These are phyloP conservation scores for Pseudogymnoascus sp. DNA, from an alignment of 2,329 filamentous ascomycete genomes.

Conservation along the genomic window DNA sequence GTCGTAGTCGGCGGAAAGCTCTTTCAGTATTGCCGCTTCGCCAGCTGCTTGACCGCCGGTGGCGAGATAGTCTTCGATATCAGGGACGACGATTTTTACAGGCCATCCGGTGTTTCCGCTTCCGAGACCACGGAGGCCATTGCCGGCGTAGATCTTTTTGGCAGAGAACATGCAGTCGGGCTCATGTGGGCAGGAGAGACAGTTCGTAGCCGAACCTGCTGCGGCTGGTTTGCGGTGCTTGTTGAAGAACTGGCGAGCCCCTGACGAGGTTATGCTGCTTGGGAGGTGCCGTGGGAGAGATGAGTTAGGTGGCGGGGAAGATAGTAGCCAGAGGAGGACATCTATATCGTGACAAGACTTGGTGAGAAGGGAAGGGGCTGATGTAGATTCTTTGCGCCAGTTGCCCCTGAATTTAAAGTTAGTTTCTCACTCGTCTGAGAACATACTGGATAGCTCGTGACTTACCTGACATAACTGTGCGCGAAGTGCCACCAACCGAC, in stretches of 20 bases:
- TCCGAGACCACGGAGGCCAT: slow-evolving; percentile 49
- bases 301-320: slow-evolving; percentile 41
- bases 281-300: slow-evolving; percentile 58
- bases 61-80: slow-evolving; percentile 69
- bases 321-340: slow-evolving; percentile 82
- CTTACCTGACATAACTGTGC: slow-evolving; percentile 71
- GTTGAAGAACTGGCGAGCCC: slow-evolving; percentile 70
- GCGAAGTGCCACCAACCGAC: slow-evolving; percentile 95
- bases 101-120: slow-evolving; percentile 70
- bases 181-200: slow-evolving; percentile 69
- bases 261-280: slow-evolving; percentile 63
- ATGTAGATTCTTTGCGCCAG: slow-evolving; percentile 73
- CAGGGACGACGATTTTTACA: slow-evolving; percentile 78
- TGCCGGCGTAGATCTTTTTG: slow-evolving; percentile 69
- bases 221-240: slow-evolving; percentile 63
- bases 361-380: slow-evolving; percentile 76
- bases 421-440: neutral
- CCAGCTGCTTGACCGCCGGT: slow-evolving; percentile 39
- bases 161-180: slow-evolving; percentile 75
- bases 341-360: slow-evolving; percentile 98
- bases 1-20: slow-evolving; percentile 43
- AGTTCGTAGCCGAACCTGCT: slow-evolving; percentile 77
- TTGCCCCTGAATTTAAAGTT: slow-evolving; percentile 55
- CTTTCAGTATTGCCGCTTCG: slow-evolving; percentile 32
- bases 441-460: neutral